A percentile compares a stretch with the other conserved stretches of the same genome.
These are phyloP conservation scores for Gossypium australe DNA, from an alignment of 345 rosid species.

Conservation along the genomic window DNA sequence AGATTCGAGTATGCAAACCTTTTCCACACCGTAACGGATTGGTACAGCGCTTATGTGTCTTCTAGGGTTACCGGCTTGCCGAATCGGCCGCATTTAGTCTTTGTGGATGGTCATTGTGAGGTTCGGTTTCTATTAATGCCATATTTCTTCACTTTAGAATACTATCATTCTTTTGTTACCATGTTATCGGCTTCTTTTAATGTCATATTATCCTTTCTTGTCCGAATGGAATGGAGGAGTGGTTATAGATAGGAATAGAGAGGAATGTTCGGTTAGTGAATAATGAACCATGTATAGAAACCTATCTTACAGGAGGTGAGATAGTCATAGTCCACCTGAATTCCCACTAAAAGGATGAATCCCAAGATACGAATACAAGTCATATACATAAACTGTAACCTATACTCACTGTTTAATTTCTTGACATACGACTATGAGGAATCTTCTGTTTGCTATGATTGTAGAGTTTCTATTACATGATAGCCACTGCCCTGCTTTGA, in stretches of 20 bases:
- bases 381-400: too few species aligned
- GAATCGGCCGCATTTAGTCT: slow-evolving; percentile 74
- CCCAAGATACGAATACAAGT: too few species aligned
- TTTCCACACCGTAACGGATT: slow-evolving; percentile 90
- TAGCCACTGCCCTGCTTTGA: too few species aligned
- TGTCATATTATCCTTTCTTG: neutral
- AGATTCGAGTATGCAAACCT: slow-evolving; percentile 90
- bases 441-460: too few species aligned
- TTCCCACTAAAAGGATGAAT: too few species aligned
- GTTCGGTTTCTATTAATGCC: slow-evolving; percentile 22
- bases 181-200: neutral
- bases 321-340: too few species aligned
- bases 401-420: too few species aligned
- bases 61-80: slow-evolving; percentile 87
- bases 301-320: too few species aligned
- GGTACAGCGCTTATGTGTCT: slow-evolving; percentile 88
- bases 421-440: too few species aligned
- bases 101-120: slow-evolving; percentile 82
- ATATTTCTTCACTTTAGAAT: neutral
- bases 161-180: neutral
- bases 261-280: neutral
- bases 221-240: neutral
- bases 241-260: neutral
- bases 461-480: too few species aligned
- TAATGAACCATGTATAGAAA: neutral